Evolutionary conservation across 768 basidiomycete genomes (phyloP), one percentile per base, ranked within the genome.

Genomic region (Leccinellum luteum): DNA sequence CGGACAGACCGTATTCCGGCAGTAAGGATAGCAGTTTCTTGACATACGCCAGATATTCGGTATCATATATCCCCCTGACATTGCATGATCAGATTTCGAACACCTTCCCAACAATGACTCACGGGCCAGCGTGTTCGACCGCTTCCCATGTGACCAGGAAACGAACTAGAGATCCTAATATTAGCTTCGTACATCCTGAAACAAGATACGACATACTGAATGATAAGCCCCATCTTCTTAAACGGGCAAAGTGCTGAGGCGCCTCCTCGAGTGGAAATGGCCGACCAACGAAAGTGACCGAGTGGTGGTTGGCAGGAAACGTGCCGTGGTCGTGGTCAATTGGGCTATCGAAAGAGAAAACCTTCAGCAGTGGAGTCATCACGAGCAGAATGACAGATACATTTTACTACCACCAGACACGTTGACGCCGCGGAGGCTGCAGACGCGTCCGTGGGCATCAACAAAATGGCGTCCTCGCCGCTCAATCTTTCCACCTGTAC

Each of bases 111-210:
- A 38, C 19, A 38, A 8, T 30, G 8, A 86, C 92, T 62, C 74
- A 95, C 94, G 85, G 90, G 64, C 93, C 96, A 58, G 81, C 85
- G 68, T 98, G 97, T 68, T 98, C 96, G 15, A 98, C 80, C 0
- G 96, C 93, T 70, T 99, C 96, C 96, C 96, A 99, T 1, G 96
- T 95, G 4, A 98, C 84, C 27, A 95, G 84, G 65, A 99, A 93
- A 41, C 95, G 82, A 52, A 97, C 92, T 94, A 55, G 3, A 54
- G 19, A 54, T 19, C 8, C 17, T 14, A 23, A 35, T 7, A 52
- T 58, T 6, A 55, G 38, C 3, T 41, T 45, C 4, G 49, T 17
- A 52, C n/a, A 54, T 30, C 5, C 13, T 12, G 17, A 21, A 21
- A 28, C 6, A 17, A n/a, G 6, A 41, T 14, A n/a, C 52, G 1